Percentiles rank a stretch among this genome's conserved stretches.
Conservation (phyloP, 257 asterid genomes). For the Primulina tabacum region DNA sequence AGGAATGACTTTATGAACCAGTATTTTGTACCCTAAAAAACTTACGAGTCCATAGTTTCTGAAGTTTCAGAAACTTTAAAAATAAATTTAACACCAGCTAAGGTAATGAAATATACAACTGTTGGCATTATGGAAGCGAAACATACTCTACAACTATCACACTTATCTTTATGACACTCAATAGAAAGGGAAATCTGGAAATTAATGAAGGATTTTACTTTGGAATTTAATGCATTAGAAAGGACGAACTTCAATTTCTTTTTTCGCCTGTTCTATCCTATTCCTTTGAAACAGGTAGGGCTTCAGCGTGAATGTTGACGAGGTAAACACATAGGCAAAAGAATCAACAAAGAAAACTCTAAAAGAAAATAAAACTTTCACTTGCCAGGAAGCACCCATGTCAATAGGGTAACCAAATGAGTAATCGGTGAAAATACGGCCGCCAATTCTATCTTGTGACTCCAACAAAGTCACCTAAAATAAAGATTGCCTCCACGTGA, state of each 20-base stretch:
- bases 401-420: conserved; percentile 96
- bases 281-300: background rate
- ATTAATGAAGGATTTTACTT: background rate
- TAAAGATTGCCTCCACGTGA: conserved; percentile 18
- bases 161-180: too few relatives aligned
- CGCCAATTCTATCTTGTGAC: conserved; percentile 91
- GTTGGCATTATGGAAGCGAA: background rate
- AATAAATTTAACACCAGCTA: background rate
- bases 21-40: background rate
- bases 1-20: background rate
- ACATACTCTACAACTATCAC: background rate
- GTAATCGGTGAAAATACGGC: conserved; percentile 90
- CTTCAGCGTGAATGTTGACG: background rate
- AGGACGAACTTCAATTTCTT: background rate
- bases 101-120: background rate
- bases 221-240: background rate
- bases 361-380: conserved; percentile 1
- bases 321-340: conserved; percentile 15
- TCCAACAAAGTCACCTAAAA: conserved; percentile 82
- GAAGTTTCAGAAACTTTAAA: background rate
- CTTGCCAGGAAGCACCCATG: conserved; percentile 99
- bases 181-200: background rate
- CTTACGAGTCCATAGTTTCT: background rate
- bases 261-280: background rate
- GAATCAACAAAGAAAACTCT: conserved; percentile 6